A percentile compares a stretch with the other conserved stretches of the same genome.
Conservation (phyloP, 306 rosid species). For the Adenanthera pavonina region DNA sequence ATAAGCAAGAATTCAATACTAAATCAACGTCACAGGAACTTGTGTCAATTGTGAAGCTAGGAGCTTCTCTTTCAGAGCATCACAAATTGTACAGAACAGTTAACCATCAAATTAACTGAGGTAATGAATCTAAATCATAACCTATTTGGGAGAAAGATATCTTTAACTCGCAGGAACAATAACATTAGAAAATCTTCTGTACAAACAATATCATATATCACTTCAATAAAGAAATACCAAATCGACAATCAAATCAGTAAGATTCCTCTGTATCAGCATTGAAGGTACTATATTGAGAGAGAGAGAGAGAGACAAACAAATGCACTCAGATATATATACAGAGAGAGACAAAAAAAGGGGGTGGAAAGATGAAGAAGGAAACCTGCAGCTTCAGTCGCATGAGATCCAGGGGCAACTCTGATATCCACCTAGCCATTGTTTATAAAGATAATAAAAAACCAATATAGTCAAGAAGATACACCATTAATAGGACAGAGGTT, state of each 20-base stretch:
- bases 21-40: conserved; percentile 2
- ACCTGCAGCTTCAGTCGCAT: conserved; percentile 93
- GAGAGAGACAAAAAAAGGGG: background rate
- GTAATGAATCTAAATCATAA: background rate
- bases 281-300: background rate
- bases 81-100: background rate
- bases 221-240: conserved; percentile 14
- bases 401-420: conserved; percentile 94
- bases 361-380: conserved; percentile 29
- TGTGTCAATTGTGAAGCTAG: background rate
- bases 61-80: background rate
- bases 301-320: background rate
- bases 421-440: conserved; percentile 78
- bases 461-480: conserved; percentile 26
- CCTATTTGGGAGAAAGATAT: background rate
- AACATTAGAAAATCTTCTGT: conserved; percentile 5
- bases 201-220: conserved; percentile 17
- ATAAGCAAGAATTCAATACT: conserved; percentile 11
- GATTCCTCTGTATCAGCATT: conserved; percentile 2
- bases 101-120: conserved; percentile 31
- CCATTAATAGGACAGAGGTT: background rate
- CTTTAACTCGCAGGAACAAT: background rate
- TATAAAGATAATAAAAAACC: conserved; percentile 32
- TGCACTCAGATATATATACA: background rate
- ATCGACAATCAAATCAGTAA: conserved; percentile 10